These are phyloP conservation scores for Neoboletus brunneissimus DNA, from an alignment of 768 basidiomycete species.

Conservation along the genomic window DNA sequence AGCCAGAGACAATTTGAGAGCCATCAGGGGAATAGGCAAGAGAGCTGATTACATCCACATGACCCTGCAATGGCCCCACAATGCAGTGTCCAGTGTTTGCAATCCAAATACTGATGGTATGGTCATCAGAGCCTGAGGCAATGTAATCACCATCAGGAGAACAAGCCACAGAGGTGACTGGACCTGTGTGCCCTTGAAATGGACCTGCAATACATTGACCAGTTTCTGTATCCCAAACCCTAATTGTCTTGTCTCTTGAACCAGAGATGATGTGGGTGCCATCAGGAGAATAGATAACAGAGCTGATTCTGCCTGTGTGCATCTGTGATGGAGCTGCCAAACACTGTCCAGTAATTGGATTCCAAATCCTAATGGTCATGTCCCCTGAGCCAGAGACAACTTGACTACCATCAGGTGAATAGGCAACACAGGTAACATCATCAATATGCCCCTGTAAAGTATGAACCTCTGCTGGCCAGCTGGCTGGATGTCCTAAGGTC, in stretches of 20 bases:
- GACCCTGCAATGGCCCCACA: conserved; percentile 3
- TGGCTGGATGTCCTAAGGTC: conserved; percentile 1
- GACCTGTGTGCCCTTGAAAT: conserved; percentile 4
- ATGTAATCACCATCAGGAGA: conserved; percentile 23
- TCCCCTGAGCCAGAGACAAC: conserved; percentile 28
- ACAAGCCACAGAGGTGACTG: conserved; percentile 10
- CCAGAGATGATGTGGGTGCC: conserved; percentile 17
- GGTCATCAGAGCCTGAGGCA: conserved; percentile 20
- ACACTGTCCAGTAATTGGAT: conserved; percentile 16
- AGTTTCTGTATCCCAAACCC: conserved; percentile 21
- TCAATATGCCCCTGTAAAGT: conserved; percentile 15
- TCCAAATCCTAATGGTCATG: conserved; percentile 20
- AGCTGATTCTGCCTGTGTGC: neutral
- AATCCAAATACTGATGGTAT: conserved; percentile 17
- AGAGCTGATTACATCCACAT: neutral
- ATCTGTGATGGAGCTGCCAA: conserved; percentile 1
- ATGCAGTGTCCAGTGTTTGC: conserved; percentile 7
- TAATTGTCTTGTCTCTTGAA: conserved; percentile 12
- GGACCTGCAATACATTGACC: conserved; percentile 14
- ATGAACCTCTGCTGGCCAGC: conserved; percentile 20
- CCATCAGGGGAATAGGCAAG: conserved; percentile 18
- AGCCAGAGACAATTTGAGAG: conserved; percentile 11
- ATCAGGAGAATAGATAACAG: conserved; percentile 28
- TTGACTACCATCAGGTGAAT: conserved; percentile 22
- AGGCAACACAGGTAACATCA: conserved; percentile 12